phyloP scores from a whole-genome alignment of 1,284 basidiomycete species.

The Fomitopsis palustris region DNA sequence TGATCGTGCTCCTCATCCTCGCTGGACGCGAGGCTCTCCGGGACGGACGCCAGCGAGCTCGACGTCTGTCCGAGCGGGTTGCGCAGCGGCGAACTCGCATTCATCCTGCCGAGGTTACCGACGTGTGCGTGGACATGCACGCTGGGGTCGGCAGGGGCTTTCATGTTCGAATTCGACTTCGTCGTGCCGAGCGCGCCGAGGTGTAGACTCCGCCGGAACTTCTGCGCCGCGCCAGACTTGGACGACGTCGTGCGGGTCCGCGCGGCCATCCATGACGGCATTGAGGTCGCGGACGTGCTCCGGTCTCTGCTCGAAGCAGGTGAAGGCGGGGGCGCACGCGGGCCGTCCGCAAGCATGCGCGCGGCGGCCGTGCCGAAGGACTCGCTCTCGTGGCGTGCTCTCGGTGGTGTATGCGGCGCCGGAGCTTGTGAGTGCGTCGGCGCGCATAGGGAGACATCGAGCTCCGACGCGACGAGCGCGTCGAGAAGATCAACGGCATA shows the following conservation, averaged over 20 bases:
- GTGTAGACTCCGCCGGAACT: background rate
- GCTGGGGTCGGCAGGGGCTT: background rate
- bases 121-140: background rate
- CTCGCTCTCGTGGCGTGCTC: background rate
- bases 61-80: background rate
- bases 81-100: background rate
- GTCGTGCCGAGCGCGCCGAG: background rate
- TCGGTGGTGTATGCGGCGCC: background rate
- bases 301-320: background rate
- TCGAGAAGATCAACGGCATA: conserved; percentile 24
- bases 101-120: background rate
- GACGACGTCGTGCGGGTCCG: background rate
- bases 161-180: background rate
- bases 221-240: background rate
- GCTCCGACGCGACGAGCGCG: conserved; percentile 15
- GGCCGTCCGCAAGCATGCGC: background rate
- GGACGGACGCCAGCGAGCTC: conserved; percentile 2
- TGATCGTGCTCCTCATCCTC: background rate
- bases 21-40: background rate
- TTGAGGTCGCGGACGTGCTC: background rate
- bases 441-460: conserved; percentile 15
- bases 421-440: background rate
- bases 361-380: background rate
- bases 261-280: background rate
- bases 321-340: background rate